Base-by-base conservation (phyloP, 2,329 filamentous ascomycete genomes). In the Nothophoma quercina region DNA sequence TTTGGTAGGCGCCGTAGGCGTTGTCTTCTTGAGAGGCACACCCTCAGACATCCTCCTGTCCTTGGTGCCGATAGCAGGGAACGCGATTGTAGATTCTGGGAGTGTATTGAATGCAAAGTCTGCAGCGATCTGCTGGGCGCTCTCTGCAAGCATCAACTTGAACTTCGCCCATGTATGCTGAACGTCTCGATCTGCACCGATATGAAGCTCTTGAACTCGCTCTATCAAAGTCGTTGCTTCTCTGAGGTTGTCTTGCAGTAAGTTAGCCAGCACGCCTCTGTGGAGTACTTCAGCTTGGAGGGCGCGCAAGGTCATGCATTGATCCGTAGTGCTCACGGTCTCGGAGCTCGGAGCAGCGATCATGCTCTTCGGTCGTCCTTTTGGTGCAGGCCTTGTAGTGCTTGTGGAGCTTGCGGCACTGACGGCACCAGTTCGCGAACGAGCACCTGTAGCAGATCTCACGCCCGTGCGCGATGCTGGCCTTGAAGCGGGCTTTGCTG, bases 61-160 rank as follows among this genome's bases (percentile, higher is more conserved):
- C 4, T 63, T 63, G 18, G 59, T 48, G 16, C 64, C 65, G 18
- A 93, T 79, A 0, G 90, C 87, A 1, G 93, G 91, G 54, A 93
- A 88, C 0, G 92, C 96, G 21, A 97, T 87, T 0, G 92, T 96
- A 0, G 95, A 97, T 65, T 99, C 95, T 36, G 93, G 90, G 13
- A 98, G 83, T 8, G 93, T 89, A 15, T 91, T 96, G 72, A 93
- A 96, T 3, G 95, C 88, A 2, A 93, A 88, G 72, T 96, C 90
- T 4, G 84, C 83, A 10, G 87, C 83, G 79, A 96, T 90, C 65
- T 88, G 83, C 38, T 88, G 85, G 64, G 89, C 80, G 56, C 87
- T 89, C 70, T 88, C 83, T 13, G 85, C 81, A 54, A 91, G 79
- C 34, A 89, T 82, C 36, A 88, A 85, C 46, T 85, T 85, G 16